Base-by-base conservation (phyloP, 352 stramenopile genomes). In the Pelagophyceae sp. region DNA sequence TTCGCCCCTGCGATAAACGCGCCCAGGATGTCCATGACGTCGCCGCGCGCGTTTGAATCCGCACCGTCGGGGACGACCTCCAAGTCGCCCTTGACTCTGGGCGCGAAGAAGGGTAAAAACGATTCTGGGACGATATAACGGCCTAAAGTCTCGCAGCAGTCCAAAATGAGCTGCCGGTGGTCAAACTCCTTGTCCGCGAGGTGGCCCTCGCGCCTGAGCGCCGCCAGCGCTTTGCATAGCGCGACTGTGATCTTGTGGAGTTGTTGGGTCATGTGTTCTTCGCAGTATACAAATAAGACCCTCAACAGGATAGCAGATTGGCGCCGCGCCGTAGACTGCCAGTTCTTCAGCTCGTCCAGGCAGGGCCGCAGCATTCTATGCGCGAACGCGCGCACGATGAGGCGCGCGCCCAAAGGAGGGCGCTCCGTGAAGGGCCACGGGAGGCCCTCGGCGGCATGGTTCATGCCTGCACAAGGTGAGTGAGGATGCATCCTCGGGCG, bases 191-290 rank as follows among this genome's bases (percentile, higher is more conserved):
- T 23, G 45, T 54, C 45, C n/a, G n/a, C n/a, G 11, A 54, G 11
- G 40, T 75, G 77, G 58, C 79, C 80, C 29, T 72, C 76, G 40
- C 65, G 58, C 27, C 54, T 60, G 38, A 82, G 76, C 38, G 93
- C 80, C n/a, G 38, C n/a, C 11, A 85, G 63, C 17, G 82, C 82
- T 38, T 75, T 76, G 32, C 82, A 74, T 51, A 96, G 77, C 33
- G 88, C 89, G 38, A 87, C 80, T 11, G 96, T 61, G 29, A 97
- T 64, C 50, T 85, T 35, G 72, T 96, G 87, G 1, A 88, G 85
- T 77, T 96, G 90, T n/a, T 94, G 88, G 1, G 90, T 97, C 70
- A 97, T 88, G 61, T 90, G 90, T 71, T 98, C 93, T 82, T 98
- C 94, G 78, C 90, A 92, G 77, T 95, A 96, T 45, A 97, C 87